Percentiles rank a stretch among this genome's conserved stretches.
Evolutionary conservation across 2,329 filamentous ascomycete genomes (phyloP).

Genomic region (Monosporascus sp.): DNA sequence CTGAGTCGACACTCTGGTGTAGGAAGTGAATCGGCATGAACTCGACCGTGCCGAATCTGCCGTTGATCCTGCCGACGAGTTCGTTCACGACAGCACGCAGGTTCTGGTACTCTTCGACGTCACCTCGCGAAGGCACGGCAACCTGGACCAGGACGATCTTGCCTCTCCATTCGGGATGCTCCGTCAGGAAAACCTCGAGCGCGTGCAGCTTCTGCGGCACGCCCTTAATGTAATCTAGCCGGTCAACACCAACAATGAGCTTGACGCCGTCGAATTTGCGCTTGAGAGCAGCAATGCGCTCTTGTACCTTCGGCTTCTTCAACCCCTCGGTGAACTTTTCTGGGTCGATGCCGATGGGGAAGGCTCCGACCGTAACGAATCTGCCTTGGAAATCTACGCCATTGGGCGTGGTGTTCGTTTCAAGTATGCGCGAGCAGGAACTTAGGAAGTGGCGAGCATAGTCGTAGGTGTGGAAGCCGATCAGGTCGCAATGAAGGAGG

Average conservation of each 20-base stretch:
- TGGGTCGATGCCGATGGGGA: slow-evolving; percentile 96
- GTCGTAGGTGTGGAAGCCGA: slow-evolving; percentile 98
- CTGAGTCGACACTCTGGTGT: slow-evolving; percentile 91
- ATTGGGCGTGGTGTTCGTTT: slow-evolving; percentile 78
- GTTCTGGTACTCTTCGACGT: slow-evolving; percentile 98
- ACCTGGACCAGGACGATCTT: slow-evolving; percentile 96
- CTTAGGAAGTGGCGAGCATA: slow-evolving; percentile 98
- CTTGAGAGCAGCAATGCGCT: slow-evolving; percentile 77
- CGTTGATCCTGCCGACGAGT: slow-evolving; percentile 93
- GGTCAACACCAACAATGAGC: slow-evolving; percentile 93
- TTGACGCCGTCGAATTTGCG: slow-evolving; percentile 95
- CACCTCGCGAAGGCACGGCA: slow-evolving; percentile 87
- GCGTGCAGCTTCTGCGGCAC: slow-evolving; percentile 97
- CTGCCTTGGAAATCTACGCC: slow-evolving; percentile 87
- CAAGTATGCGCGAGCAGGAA: slow-evolving; percentile 91
- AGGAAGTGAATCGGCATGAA: slow-evolving; percentile 99
- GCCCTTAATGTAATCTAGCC: slow-evolving; percentile 97
- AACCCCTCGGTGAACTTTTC: slow-evolving; percentile 92
- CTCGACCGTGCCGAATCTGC: slow-evolving; percentile 92
- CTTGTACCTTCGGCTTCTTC: slow-evolving; percentile 78
- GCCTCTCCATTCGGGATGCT: slow-evolving; percentile 97
- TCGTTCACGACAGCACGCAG: slow-evolving; percentile 93
- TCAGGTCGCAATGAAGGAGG: slow-evolving; percentile 86
- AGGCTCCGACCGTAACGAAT: slow-evolving; percentile 87
- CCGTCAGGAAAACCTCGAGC: slow-evolving; percentile 91